Base-by-base conservation (phyloP, 257 asterid genomes). In the Forsythia viridissima region DNA sequence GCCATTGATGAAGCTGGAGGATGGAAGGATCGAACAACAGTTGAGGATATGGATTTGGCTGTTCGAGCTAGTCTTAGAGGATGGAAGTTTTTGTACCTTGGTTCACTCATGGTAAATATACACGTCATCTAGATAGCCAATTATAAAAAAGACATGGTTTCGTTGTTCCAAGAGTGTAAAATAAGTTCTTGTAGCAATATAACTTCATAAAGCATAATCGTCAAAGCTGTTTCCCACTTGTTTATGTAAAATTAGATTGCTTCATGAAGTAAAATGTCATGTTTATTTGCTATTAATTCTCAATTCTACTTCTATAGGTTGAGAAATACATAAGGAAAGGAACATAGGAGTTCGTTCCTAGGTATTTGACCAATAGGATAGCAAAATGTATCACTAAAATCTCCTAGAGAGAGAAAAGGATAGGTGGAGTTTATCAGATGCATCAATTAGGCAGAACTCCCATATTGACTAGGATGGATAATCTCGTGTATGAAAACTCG, bases 1-100 rank as follows among this genome's bases (percentile, higher is more conserved):
- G 99, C 99, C 2, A 88, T 95, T 15, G 92, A 93, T 2, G 98
- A 95, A 90, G 99, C 99, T 4, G 99, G 98, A 43, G 99, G 99
- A 66, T 95, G 99, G 99, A 95, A 95, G 70, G 97, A 90, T 41
- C 90, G 98, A 52, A 95, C 99, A 2, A 95, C 99, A 0, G 98
- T 95, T 0, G 99, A 95, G 84, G 99, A 95, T 73, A 95, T 95
- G 99, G 99, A 95, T 82, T 89, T 95, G 41, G 98, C 98, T 24
- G 97, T 95, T n/a, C 98, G 99, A 0, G 99, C 98, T 40, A 90
- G 91, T 80, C 97, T 95, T 43, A 90, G 86, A 70, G 99, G 99
- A 48, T 95, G 99, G 99, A 95, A 92, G 78, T 95, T 95, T 84
- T 76, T 95, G 77, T 95, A 88, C 84, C 93, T 95, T 37, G 93